Evolutionary conservation across 371 early-diverging fungal genomes (phyloP).

Genomic region (Rhizopus sp.): DNA sequence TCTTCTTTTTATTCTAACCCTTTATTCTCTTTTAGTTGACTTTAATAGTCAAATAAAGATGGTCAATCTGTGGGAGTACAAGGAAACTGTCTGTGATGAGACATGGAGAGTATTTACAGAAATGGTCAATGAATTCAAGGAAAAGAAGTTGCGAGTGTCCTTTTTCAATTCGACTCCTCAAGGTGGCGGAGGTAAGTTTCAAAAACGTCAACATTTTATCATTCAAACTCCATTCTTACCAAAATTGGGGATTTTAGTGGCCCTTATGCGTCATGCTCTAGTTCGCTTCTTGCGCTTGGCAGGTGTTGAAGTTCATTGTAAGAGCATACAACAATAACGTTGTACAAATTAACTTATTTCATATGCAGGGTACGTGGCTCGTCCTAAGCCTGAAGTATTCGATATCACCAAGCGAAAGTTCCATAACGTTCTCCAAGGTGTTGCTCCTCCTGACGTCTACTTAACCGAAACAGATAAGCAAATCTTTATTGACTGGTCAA

Average conservation of each 20-base stretch:
- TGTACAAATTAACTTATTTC: background rate
- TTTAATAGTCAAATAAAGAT: conserved; percentile 65
- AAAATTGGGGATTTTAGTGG: conserved; percentile 51
- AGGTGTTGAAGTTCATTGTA: conserved; percentile 69
- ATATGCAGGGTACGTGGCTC: conserved; percentile 65
- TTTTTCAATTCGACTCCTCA: conserved; percentile 88
- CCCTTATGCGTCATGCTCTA: conserved; percentile 87
- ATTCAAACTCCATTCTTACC: background rate
- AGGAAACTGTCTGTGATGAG: conserved; percentile 54
- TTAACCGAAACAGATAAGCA: conserved; percentile 73
- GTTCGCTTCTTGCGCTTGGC: conserved; percentile 69
- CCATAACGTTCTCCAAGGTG: conserved; percentile 90
- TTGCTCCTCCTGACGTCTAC: conserved; percentile 60
- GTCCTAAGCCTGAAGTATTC: conserved; percentile 81
- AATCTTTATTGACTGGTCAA: conserved; percentile 73
- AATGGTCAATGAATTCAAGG: conserved; percentile 51
- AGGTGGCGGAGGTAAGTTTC: conserved; percentile 75
- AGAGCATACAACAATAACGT: conserved; percentile 7
- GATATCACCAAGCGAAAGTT: conserved; percentile 86
- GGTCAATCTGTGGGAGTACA: conserved; percentile 60
- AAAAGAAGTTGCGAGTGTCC: conserved; percentile 58
- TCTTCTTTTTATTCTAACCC: conserved; percentile 4
- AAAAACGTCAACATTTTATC: background rate
- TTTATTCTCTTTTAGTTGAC: conserved; percentile 49
- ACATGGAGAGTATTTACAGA: conserved; percentile 62